Percentiles rank a stretch among this genome's conserved stretches.
Evolutionary conservation across 495 filamentous ascomycete species (phyloP).

Genomic region (Alectoria sarmentosa): DNA sequence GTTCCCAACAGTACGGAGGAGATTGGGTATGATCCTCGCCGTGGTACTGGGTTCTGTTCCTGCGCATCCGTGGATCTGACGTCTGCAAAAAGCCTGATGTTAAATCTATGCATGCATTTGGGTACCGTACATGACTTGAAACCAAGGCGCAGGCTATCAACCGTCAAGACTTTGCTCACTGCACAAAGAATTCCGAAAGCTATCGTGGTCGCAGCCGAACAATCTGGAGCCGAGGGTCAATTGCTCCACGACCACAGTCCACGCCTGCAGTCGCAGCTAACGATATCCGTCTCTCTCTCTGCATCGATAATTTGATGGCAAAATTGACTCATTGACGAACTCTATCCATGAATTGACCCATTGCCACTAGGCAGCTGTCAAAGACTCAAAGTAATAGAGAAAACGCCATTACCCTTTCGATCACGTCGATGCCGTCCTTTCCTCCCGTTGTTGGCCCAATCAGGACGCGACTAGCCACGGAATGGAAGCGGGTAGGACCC

Average conservation of each 20-base stretch:
- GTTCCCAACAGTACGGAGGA: no score
- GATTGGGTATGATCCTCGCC: not conserved
- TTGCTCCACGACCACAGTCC: no score
- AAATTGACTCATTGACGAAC: no score
- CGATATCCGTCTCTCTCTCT: not conserved
- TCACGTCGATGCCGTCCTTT: not conserved
- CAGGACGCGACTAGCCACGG: not conserved
- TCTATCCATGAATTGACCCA: not conserved
- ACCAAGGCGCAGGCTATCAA: not conserved
- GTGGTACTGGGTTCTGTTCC: not conserved
- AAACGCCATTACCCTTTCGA: not conserved
- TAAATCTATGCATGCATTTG: not conserved
- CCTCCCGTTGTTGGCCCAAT: not conserved
- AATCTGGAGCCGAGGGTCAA: not conserved
- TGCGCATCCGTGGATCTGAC: not conserved
- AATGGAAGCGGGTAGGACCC: not conserved
- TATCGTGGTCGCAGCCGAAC: not conserved
- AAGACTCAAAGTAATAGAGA: not conserved
- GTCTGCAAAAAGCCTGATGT: not conserved
- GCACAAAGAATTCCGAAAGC: not conserved
- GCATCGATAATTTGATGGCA: not conserved
- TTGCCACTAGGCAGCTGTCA: not conserved
- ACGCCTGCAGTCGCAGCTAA: not conserved
- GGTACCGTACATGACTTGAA: not conserved
- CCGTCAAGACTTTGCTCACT: not conserved